phyloP scores from a whole-genome alignment of 2,329 filamentous ascomycete species.

The Fusarium lateritium region DNA sequence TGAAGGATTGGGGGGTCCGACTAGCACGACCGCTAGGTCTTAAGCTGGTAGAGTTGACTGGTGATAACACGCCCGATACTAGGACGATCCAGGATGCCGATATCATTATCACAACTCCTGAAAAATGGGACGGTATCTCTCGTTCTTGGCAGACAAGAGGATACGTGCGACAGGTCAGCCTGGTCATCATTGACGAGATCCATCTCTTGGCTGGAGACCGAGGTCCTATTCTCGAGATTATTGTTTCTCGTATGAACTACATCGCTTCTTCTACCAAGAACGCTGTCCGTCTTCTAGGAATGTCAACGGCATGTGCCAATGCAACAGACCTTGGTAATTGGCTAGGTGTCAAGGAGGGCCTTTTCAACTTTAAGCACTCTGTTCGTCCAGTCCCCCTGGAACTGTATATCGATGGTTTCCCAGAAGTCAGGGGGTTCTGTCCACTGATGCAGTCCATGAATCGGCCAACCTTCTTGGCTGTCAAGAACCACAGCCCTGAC shows the following conservation, averaged over 20 bases:
- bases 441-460: slow-evolving; percentile 99
- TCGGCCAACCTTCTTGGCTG: slow-evolving; percentile 93
- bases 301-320: slow-evolving; percentile 99
- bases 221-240: slow-evolving; percentile 98
- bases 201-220: slow-evolving; percentile 96
- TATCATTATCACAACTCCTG: slow-evolving; percentile 98
- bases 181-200: slow-evolving; percentile 99
- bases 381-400: slow-evolving; percentile 96
- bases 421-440: slow-evolving; percentile 94
- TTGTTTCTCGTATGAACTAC: slow-evolving; percentile 96
- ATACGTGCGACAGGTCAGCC: slow-evolving; percentile 93
- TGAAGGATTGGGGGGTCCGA: slow-evolving; percentile 92
- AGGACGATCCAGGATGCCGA: slow-evolving; percentile 95
- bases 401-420: slow-evolving; percentile 97
- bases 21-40: slow-evolving; percentile 87
- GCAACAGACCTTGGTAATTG: slow-evolving; percentile 94
- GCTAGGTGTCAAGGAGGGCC: slow-evolving; percentile 93
- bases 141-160: slow-evolving; percentile 98
- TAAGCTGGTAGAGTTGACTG: slow-evolving; percentile 94
- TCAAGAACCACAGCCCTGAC: slow-evolving; percentile 95
- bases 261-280: slow-evolving; percentile 95
- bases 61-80: slow-evolving; percentile 97
- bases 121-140: slow-evolving; percentile 99
- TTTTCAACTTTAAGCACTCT: slow-evolving; percentile 98
- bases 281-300: slow-evolving; percentile 91